phyloP scores from a whole-genome alignment of 2,329 filamentous ascomycete genomes.

The Penicillium sp. region DNA sequence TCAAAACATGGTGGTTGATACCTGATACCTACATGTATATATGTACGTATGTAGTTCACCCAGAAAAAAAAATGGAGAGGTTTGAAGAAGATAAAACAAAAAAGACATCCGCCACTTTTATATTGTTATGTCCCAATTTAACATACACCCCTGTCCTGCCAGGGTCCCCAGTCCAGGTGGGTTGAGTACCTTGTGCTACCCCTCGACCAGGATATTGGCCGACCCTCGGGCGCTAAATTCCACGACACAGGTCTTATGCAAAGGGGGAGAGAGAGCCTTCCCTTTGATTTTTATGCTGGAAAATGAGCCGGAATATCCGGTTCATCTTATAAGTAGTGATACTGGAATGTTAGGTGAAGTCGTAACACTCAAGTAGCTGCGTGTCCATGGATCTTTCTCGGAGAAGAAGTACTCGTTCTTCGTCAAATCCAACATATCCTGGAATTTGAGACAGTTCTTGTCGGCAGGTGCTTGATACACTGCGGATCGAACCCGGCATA shows the following conservation, averaged over 20 bases:
- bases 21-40: too few relatives aligned
- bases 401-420: constrained; percentile 85
- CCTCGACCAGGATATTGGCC: constrained; percentile 4
- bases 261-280: not conserved
- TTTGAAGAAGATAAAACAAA: not conserved
- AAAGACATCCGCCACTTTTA: not conserved
- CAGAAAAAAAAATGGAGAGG: not conserved
- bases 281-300: not conserved
- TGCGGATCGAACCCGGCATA: not conserved
- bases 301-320: not conserved
- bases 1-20: too few relatives aligned
- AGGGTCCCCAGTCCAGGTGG: constrained; percentile 20
- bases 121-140: not conserved
- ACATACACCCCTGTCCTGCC: constrained; percentile 7
- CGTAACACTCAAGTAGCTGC: constrained; percentile 78
- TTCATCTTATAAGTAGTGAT: not conserved
- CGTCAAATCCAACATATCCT: constrained; percentile 81
- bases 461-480: not conserved
- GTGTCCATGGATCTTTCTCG: constrained; percentile 67
- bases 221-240: not conserved
- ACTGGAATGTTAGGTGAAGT: constrained; percentile 64
- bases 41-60: too few relatives aligned
- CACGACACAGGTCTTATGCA: not conserved
- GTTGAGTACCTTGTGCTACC: constrained; percentile 26
- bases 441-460: constrained; percentile 47